phyloP scores from a whole-genome alignment of 1,284 basidiomycete species.

The Pseudozyma sp. region DNA sequence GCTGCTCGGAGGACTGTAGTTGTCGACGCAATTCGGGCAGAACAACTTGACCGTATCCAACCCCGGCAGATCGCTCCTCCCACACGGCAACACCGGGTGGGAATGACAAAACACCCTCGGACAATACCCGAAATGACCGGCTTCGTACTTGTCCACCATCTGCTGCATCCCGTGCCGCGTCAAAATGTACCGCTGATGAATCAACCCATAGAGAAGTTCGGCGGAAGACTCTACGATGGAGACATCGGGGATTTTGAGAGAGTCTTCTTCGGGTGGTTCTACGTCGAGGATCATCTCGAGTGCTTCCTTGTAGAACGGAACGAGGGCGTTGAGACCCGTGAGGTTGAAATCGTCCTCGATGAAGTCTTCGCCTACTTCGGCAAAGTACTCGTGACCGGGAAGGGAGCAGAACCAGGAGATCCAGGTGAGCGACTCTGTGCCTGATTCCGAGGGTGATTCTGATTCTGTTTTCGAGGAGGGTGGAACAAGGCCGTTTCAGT shows the following conservation, averaged over 20 bases:
- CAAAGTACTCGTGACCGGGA: constrained; percentile 97
- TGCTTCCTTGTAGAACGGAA: constrained; percentile 98
- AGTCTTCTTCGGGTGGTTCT: constrained; percentile 90
- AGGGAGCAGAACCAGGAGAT: constrained; percentile 98
- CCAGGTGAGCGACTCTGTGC: constrained; percentile 78
- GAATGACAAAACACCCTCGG: constrained; percentile 94
- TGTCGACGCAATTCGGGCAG: constrained; percentile 98
- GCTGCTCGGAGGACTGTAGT: constrained; percentile 93
- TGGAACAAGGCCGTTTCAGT: no score
- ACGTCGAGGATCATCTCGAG: constrained; percentile 99
- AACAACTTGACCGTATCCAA: constrained; percentile 98
- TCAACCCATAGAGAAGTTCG: constrained; percentile 95
- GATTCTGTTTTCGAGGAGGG: constrained; percentile 18
- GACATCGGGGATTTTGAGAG: constrained; percentile 82
- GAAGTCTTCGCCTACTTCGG: constrained; percentile 89
- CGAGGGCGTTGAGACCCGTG: constrained; percentile 92
- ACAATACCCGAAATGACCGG: constrained; percentile 90
- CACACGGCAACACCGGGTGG: constrained; percentile 92
- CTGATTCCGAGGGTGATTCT: constrained; percentile 63
- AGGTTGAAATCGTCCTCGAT: constrained; percentile 99
- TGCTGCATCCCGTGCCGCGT: constrained; percentile 91
- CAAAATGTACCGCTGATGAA: constrained; percentile 96
- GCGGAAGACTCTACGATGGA: constrained; percentile 98
- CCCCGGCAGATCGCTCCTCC: constrained; percentile 95
- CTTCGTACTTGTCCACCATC: constrained; percentile 99